Base-by-base conservation (phyloP, 345 rosid genomes). In the Corymbia maculata region DNA sequence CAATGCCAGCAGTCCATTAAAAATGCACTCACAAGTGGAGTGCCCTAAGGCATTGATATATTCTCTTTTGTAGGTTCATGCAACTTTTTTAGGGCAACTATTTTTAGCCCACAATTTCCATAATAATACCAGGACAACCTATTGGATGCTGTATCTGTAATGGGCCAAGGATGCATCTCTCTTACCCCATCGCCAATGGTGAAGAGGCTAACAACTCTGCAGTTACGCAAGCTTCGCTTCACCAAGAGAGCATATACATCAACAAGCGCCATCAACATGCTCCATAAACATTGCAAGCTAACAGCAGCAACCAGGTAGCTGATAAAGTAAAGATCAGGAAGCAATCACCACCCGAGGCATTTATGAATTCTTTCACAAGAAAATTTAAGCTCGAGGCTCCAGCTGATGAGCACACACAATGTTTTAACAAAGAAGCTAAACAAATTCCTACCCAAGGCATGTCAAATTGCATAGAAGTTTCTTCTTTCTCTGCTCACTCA, bases 181-280 rank as follows among this genome's bases (percentile, higher is more conserved):
- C 94, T 94, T 93, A 96, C 98, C 94, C 96, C 98, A 89, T 97
- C 98, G 64, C 99, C 98, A 52, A 94, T 89, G 6, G 98, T 90
- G 86, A 97, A 94, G 82, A 97, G 88, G 17, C 92, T 89, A 84
- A 95, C 89, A 64, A 91, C 85, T 14, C 87, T 50, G 86, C 88
- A 89, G 90, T 94, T 97, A 50, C 90, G 91, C 55, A 97, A 93
- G 90, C 96, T 94, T 88, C 98, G 89, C 92, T 88, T 93, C 88
- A 96, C 99, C 88, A 94, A 47, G 57, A 97, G 92, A 32, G 98
- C 96, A 91, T 95, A 95, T 85, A 91, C 85, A 89, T 97, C 96
- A 11, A 95, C 87, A 47, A 95, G 42, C 17, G 96, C 94, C 57
- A 97, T 92, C 52, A 92, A 94, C 79, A 96, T 88, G 92, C 98